Percentiles rank a stretch among this genome's conserved stretches.
These are phyloP conservation scores for Fennellomyces sp. DNA, from an alignment of 371 early-diverging fungal genomes.

Conservation along the genomic window DNA sequence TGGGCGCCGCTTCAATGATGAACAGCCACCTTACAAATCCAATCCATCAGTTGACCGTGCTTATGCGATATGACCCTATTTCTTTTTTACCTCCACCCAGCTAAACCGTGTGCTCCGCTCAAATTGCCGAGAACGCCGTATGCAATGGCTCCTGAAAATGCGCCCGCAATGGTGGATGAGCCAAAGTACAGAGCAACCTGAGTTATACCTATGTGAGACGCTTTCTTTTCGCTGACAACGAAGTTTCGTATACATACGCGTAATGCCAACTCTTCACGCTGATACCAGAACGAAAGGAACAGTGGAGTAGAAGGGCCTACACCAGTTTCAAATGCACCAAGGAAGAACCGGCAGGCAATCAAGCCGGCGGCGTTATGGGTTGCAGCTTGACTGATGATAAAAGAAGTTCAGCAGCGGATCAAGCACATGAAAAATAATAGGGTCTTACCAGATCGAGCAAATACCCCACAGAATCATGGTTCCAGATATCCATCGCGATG, in stretches of 20 bases:
- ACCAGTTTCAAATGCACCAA: constrained; percentile 57
- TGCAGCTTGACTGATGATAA: constrained; percentile 46
- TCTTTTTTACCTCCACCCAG: constrained; percentile 35
- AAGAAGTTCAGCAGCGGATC: too few species aligned
- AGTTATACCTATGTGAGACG: too few species aligned
- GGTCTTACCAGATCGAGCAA: constrained; percentile 45
- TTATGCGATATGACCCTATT: background rate
- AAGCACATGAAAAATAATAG: too few species aligned
- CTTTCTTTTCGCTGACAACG: too few species aligned
- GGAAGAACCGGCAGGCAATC: constrained; percentile 59
- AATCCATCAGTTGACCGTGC: background rate
- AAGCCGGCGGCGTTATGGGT: constrained; percentile 51
- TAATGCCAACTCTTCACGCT: constrained; percentile 37
- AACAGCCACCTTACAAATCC: constrained; percentile 43
- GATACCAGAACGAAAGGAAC: constrained; percentile 48
- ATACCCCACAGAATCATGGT: constrained; percentile 49
- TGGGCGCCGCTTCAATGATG: constrained; percentile 63
- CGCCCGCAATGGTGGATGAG: constrained; percentile 47
- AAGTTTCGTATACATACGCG: constrained; percentile 27
- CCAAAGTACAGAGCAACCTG: constrained; percentile 44
- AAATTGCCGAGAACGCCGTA: constrained; percentile 34
- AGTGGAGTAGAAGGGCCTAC: constrained; percentile 40
- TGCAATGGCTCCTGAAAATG: constrained; percentile 51
- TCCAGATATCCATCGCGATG: constrained; percentile 39
- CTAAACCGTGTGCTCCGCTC: constrained; percentile 34